These are phyloP conservation scores for Phytophthora niederhauseri DNA, from an alignment of 352 stramenopile genomes.

Conservation along the genomic window DNA sequence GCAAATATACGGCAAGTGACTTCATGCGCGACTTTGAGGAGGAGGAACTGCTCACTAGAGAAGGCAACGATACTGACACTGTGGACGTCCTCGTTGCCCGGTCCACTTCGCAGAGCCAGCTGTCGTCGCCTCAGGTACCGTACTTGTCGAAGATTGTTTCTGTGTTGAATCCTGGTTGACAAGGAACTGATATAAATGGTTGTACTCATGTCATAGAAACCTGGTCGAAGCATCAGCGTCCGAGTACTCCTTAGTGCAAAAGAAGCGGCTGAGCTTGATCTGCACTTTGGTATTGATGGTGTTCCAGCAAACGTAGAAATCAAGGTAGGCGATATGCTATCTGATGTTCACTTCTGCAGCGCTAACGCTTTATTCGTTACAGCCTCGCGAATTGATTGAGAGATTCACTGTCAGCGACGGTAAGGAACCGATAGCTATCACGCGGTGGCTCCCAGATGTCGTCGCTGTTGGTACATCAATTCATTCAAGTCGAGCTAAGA, in stretches of 20 bases:
- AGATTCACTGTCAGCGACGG: slow-evolving; percentile 40
- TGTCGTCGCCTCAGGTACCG: slow-evolving; percentile 25
- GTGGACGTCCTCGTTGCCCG: slow-evolving; percentile 24
- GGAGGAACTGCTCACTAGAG: slow-evolving; percentile 48
- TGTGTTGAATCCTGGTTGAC: background rate
- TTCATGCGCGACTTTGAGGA: slow-evolving; percentile 86
- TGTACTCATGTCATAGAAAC: slow-evolving; percentile 14
- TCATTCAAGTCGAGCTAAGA: slow-evolving; percentile 56
- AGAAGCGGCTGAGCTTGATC: slow-evolving; percentile 60
- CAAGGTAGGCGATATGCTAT: slow-evolving; percentile 45
- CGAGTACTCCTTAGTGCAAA: slow-evolving; percentile 67
- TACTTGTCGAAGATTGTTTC: slow-evolving; percentile 1
- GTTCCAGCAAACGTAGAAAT: slow-evolving; percentile 60
- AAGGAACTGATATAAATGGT: background rate
- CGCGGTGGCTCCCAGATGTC: slow-evolving; percentile 53
- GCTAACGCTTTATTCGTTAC: background rate
- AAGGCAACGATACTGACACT: slow-evolving; percentile 29
- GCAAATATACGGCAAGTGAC: slow-evolving; percentile 77
- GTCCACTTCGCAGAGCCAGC: slow-evolving; percentile 28
- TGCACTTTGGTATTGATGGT: slow-evolving; percentile 72
- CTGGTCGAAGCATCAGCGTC: slow-evolving; percentile 37
- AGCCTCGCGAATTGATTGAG: slow-evolving; percentile 65
- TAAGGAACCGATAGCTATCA: slow-evolving; percentile 46
- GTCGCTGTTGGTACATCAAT: slow-evolving; percentile 61
- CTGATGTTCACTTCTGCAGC: background rate